Evolutionary conservation across 768 basidiomycete genomes (phyloP).

Genomic region (Leccinum sublutescens): DNA sequence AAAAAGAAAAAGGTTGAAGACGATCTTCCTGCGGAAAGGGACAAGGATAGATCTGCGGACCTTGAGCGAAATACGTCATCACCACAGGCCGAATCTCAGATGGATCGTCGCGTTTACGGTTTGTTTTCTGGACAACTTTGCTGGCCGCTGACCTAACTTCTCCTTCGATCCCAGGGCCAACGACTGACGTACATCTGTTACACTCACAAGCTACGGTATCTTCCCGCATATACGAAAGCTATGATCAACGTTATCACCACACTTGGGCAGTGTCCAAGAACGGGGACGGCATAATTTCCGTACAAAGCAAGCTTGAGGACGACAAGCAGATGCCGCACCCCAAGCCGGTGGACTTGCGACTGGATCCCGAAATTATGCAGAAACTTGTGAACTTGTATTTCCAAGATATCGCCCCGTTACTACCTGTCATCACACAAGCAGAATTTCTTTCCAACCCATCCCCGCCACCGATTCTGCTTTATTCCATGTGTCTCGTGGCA

Average conservation of each 20-base stretch:
- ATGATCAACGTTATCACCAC: slow-evolving; percentile 87
- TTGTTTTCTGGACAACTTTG: slow-evolving; percentile 26
- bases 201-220: slow-evolving; percentile 89
- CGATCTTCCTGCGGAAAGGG: slow-evolving; percentile 45
- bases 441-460: slow-evolving; percentile 80
- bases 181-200: slow-evolving; percentile 79
- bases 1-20: slow-evolving; percentile 92
- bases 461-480: slow-evolving; percentile 80
- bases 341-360: slow-evolving; percentile 66
- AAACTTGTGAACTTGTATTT: slow-evolving; percentile 91
- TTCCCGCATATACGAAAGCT: slow-evolving; percentile 79
- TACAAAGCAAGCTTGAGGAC: slow-evolving; percentile 60
- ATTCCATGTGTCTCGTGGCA: slow-evolving; percentile 92
- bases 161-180: slow-evolving; percentile 64
- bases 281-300: slow-evolving; percentile 86
- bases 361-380: slow-evolving; percentile 78
- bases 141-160: slow-evolving; percentile 24
- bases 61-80: slow-evolving; percentile 39
- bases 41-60: slow-evolving; percentile 33
- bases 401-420: slow-evolving; percentile 78
- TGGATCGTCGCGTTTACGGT: slow-evolving; percentile 67
- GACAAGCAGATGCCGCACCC: slow-evolving; percentile 55
- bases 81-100: slow-evolving; percentile 47
- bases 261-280: slow-evolving; percentile 80
- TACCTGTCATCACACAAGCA: slow-evolving; percentile 84